Base-by-base conservation (phyloP, 805 yeast species). In the Saccharomycopsis vini region DNA sequence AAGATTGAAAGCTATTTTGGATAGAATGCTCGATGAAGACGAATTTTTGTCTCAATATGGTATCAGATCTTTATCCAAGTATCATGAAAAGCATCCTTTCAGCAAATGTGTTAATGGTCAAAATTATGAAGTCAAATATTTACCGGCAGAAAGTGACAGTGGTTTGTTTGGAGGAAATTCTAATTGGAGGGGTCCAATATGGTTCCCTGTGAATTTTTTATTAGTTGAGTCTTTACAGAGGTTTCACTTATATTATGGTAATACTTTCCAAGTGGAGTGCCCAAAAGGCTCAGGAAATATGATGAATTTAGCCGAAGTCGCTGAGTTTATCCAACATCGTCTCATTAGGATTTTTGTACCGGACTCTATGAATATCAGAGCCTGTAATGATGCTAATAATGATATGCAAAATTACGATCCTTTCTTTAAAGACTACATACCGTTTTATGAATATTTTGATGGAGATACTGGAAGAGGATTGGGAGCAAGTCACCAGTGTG, bases 161-260 rank as follows among this genome's bases (percentile, higher is more conserved):
- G 95, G 95, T 4, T 75, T 89, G 75, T 88, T 88, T 71, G 97
- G 97, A 40, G 97, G 97, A 47, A 88, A 88, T 61, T 87, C 95
- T 19, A 88, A 88, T 63, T 88, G 97, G 97, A 73, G 97, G 61
- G 97, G 97, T 2, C 96, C 97, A 13, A 87, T 88, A 53, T 88
- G 97, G 97, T 87, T 88, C 70, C 95, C 97, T 18, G 85, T 85
- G 10, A 88, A 82, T 56, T 88, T 88, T 61, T 66, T 88, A 49
- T 66, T 88, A 32, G 85, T 88, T 46, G 97, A 88, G 65, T 77
- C 95, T 0, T 67, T 88, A 54, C 92, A 88, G 62, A 71, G 95
- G 54, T 86, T 86, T 61, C 86, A 80, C 61, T 67, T 88, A 56
- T 88, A 87, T 67, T 88, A 87, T 60, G 97, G 97, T 10, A 78